These are phyloP conservation scores for Neophaeococcomyces aloes DNA, from an alignment of 2,329 filamentous ascomycete species.

Conservation along the genomic window DNA sequence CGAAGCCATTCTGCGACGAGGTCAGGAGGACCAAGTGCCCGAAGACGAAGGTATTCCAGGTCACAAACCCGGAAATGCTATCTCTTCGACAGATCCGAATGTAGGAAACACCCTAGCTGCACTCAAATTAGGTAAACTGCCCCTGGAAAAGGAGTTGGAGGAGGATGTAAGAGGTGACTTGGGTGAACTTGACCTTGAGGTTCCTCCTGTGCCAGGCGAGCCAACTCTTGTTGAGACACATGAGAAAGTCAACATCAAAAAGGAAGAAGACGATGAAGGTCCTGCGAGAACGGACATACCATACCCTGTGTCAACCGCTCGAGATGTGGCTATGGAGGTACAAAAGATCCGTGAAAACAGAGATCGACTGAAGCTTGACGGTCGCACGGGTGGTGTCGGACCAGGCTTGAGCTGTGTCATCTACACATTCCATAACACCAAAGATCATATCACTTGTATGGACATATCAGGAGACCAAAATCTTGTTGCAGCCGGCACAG, in stretches of 20 bases:
- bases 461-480: conserved; percentile 89
- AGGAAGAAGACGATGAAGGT: conserved; percentile 76
- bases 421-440: conserved; percentile 97
- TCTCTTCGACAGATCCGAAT: conserved; percentile 46
- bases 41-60: conserved; percentile 61
- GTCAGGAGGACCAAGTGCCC: conserved; percentile 47
- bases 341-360: conserved; percentile 88
- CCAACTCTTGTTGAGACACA: conserved; percentile 75
- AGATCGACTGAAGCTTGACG: conserved; percentile 80
- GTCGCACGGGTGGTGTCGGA: conserved; percentile 70
- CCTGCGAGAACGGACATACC: conserved; percentile 71
- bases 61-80: conserved; percentile 54
- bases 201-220: conserved; percentile 61
- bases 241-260: conserved; percentile 68
- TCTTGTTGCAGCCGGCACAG: conserved; percentile 78
- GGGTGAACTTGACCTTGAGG: conserved; percentile 69
- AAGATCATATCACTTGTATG: conserved; percentile 83
- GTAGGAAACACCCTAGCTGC: conserved; percentile 47
- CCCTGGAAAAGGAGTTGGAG: conserved; percentile 71
- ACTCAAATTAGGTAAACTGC: conserved; percentile 69
- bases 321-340: conserved; percentile 89
- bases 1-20: conserved; percentile 47
- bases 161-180: conserved; percentile 80
- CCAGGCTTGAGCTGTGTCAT: conserved; percentile 82
- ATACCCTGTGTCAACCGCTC: conserved; percentile 73